These are phyloP conservation scores for Haplographium delicatum DNA, from an alignment of 495 filamentous ascomycete genomes.

Conservation along the genomic window DNA sequence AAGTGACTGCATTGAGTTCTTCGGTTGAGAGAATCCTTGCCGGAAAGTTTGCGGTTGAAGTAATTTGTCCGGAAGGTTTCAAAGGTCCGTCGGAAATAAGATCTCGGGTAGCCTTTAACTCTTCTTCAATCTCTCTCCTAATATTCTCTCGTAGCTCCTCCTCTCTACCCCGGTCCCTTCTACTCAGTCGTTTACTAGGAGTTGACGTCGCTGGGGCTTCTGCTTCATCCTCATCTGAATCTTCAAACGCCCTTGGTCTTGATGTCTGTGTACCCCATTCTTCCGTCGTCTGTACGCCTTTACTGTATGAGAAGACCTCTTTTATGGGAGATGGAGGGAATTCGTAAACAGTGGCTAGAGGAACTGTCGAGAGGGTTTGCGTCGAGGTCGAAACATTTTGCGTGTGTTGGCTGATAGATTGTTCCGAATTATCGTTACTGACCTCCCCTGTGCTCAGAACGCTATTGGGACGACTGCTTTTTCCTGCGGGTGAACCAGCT, in stretches of 20 bases:
- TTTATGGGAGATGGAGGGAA: slow-evolving; percentile 64
- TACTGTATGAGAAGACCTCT: slow-evolving; percentile 90
- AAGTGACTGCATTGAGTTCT: slow-evolving; percentile 85
- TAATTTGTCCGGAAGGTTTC: slow-evolving; percentile 34
- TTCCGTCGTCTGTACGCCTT: slow-evolving; percentile 81
- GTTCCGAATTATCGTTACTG: slow-evolving; percentile 63
- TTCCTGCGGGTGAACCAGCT: slow-evolving; percentile 50
- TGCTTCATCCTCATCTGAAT: slow-evolving; percentile 43
- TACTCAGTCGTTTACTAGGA: slow-evolving; percentile 63
- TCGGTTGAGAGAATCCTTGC: slow-evolving; percentile 76
- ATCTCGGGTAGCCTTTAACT: slow-evolving; percentile 65
- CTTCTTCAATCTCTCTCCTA: slow-evolving; percentile 86
- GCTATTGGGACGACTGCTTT: slow-evolving; percentile 78
- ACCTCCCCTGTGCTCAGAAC: slow-evolving; percentile 70
- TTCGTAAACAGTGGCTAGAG: slow-evolving; percentile 70
- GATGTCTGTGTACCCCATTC: slow-evolving; percentile 51
- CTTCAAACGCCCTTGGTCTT: slow-evolving; percentile 45
- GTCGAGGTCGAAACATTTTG: slow-evolving; percentile 41
- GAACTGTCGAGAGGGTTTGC: slow-evolving; percentile 64
- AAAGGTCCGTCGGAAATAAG: slow-evolving; percentile 46
- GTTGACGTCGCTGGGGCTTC: slow-evolving; percentile 30
- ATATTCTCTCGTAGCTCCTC: slow-evolving; percentile 85
- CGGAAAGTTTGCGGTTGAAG: slow-evolving; percentile 57
- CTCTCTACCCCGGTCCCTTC: slow-evolving; percentile 71
- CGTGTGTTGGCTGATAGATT: slow-evolving; percentile 32